Evolutionary conservation across 495 filamentous ascomycete species (phyloP).

Genomic region (Chaetomium tenue): DNA sequence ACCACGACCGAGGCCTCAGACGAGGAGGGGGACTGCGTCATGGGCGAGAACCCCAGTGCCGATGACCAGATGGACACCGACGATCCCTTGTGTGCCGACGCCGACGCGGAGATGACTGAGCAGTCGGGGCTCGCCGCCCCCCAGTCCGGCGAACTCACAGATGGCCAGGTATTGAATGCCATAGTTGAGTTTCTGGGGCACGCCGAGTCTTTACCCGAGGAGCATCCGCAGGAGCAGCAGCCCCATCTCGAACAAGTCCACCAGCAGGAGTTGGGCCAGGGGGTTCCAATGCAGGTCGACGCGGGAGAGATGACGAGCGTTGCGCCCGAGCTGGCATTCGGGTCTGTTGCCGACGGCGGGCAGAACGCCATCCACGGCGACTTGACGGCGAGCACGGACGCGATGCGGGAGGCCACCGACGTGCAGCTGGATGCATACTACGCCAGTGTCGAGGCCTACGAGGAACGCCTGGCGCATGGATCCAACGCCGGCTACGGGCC

Average conservation of each 20-base stretch:
- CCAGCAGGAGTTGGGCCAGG: no score
- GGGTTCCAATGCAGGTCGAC: no score
- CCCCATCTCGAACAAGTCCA: not conserved
- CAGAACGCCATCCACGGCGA: no score
- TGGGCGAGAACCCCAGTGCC: not conserved
- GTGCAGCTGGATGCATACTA: not conserved
- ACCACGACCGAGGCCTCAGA: not conserved
- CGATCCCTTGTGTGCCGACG: no score
- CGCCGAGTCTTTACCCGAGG: no score
- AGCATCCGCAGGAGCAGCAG: not conserved
- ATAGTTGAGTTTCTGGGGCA: no score
- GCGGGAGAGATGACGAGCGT: no score
- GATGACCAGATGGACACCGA: not conserved
- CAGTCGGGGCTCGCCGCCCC: not conserved
- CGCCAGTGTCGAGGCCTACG: not conserved
- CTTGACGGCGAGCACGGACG: no score
- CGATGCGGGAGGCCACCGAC: not conserved
- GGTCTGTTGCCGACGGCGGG: no score
- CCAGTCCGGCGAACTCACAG: not conserved
- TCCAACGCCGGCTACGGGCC: no score
- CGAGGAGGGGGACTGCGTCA: not conserved
- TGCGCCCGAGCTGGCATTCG: no score
- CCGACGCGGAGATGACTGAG: not conserved
- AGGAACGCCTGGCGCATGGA: not conserved
- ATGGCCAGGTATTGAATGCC: no score